Evolutionary conservation across 2,329 filamentous ascomycete species (phyloP).

Genomic region (Sclerotinia borealis): DNA sequence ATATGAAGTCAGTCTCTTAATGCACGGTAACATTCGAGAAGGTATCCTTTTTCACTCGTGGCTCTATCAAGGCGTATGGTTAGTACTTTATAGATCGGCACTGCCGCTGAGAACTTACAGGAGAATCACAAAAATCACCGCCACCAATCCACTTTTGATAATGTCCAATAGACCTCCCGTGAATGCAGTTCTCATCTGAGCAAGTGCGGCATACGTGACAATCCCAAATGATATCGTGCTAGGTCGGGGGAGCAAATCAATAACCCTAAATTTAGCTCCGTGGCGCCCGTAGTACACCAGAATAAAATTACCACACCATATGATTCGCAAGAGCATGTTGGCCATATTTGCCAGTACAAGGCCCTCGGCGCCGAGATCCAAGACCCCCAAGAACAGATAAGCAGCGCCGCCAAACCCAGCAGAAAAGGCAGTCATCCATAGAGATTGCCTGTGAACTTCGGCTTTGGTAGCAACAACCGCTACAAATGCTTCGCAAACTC

Average conservation of each 20-base stretch:
- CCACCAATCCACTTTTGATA: conserved; percentile 44
- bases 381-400: conserved; percentile 65
- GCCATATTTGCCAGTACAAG: conserved; percentile 81
- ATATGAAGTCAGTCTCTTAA: conserved; percentile 33
- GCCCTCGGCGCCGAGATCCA: conserved; percentile 67
- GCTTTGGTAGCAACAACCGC: conserved; percentile 72
- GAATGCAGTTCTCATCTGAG: conserved; percentile 26
- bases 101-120: conserved; percentile 46
- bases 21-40: conserved; percentile 45
- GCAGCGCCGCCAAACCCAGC: conserved; percentile 67
- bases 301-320: conserved; percentile 76
- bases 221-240: conserved; percentile 40
- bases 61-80: conserved; percentile 36
- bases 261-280: conserved; percentile 38
- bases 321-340: conserved; percentile 81
- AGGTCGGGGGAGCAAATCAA: conserved; percentile 40
- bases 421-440: conserved; percentile 82
- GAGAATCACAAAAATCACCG: conserved; percentile 46
- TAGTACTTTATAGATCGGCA: conserved; percentile 3
- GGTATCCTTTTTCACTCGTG: conserved; percentile 48
- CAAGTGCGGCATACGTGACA: conserved; percentile 40
- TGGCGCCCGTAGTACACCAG: conserved; percentile 50
- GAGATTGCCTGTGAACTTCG: conserved; percentile 70
- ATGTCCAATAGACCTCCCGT: conserved; percentile 30
- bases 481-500: conserved; percentile 87